Evolutionary conservation across 176 grass and related monocot species (phyloP).

Genomic region (Carex myosuroides): DNA sequence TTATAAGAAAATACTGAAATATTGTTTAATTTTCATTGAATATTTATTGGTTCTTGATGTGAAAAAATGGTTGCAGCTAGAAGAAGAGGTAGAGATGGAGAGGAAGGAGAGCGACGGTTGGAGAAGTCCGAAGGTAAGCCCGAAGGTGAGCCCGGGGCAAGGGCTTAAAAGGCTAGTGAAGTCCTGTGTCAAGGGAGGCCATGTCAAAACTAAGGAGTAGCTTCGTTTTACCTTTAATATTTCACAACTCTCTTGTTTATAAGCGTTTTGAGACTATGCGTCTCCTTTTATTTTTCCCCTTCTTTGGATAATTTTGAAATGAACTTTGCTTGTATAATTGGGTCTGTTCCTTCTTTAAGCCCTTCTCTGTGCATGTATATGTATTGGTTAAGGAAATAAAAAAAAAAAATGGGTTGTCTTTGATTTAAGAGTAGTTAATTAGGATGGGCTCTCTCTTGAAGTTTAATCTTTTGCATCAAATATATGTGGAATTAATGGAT

Average conservation of each 20-base stretch:
- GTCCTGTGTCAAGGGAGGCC: constrained; percentile 21
- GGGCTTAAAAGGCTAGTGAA: constrained; percentile 23
- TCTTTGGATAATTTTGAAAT: neutral
- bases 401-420: neutral
- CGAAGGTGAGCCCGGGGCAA: constrained; percentile 5
- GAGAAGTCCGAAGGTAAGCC: constrained; percentile 10
- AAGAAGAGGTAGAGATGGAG: constrained; percentile 13
- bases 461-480: neutral
- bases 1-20: neutral
- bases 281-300: neutral
- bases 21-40: neutral
- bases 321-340: neutral
- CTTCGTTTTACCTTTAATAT: neutral
- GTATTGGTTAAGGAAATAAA: neutral
- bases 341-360: neutral
- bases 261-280: neutral
- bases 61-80: constrained; percentile 4
- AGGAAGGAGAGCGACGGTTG: neutral
- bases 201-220: constrained; percentile 23
- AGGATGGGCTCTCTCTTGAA: neutral
- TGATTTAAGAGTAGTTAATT: neutral
- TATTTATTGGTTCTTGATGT: neutral
- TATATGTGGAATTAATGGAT: neutral
- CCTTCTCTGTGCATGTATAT: neutral
- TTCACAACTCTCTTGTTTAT: neutral